Conservation (phyloP, 352 stramenopile species). For the Phytopythium boreale region DNA sequence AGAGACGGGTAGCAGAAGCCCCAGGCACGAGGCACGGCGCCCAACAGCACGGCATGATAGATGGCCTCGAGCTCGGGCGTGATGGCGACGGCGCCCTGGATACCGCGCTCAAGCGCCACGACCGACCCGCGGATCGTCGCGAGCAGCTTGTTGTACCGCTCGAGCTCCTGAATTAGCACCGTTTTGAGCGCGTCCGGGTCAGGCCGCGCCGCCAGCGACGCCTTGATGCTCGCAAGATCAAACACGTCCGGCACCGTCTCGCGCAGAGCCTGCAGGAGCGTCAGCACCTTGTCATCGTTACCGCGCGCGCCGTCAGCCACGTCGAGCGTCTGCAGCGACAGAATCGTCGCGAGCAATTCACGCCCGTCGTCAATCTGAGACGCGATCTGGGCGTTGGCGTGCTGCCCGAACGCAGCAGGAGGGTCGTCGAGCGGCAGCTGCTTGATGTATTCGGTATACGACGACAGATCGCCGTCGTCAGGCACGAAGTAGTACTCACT, state of each 20-base stretch:
- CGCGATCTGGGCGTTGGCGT: conserved; percentile 95
- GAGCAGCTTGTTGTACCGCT: conserved; percentile 93
- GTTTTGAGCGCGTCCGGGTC: conserved; percentile 94
- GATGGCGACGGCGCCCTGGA: conserved; percentile 94
- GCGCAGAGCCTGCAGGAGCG: conserved; percentile 74
- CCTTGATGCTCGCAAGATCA: conserved; percentile 79
- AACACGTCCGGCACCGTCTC: conserved; percentile 91
- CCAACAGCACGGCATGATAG: conserved; percentile 89
- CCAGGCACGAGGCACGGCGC: conserved; percentile 89
- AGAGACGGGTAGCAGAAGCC: conserved; percentile 93
- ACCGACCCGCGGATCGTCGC: conserved; percentile 76
- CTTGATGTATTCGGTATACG: conserved; percentile 91
- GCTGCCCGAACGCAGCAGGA: conserved; percentile 92
- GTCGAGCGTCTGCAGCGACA: conserved; percentile 87
- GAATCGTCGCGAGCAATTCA: conserved; percentile 87
- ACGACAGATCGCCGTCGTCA: conserved; percentile 84
- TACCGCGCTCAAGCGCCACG: conserved; percentile 86
- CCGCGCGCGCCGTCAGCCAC: conserved; percentile 78
- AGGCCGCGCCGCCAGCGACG: conserved; percentile 51
- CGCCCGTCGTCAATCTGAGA: conserved; percentile 93
- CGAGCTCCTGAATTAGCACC: conserved; percentile 93
- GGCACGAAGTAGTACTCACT: conserved; percentile 94
- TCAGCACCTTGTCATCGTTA: conserved; percentile 89
- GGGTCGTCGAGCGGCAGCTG: conserved; percentile 89
- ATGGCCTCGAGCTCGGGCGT: conserved; percentile 93